Evolutionary conservation across 2,329 filamentous ascomycete genomes (phyloP).

Genomic region (Colletotrichum godetiae): DNA sequence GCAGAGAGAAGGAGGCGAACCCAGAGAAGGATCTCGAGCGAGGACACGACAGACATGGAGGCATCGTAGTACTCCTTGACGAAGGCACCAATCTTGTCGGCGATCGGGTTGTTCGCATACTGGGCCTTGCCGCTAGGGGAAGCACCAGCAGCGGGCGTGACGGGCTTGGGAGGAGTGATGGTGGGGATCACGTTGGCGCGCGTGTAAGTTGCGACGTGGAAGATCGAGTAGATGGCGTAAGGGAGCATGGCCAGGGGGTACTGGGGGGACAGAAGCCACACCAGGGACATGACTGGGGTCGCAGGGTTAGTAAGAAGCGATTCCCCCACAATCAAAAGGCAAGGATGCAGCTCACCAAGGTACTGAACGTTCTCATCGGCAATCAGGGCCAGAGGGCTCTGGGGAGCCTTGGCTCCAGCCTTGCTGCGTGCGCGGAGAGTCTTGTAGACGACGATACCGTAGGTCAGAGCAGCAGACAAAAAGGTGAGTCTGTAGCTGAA

Average conservation of each 20-base stretch:
- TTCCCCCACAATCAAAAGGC: neutral
- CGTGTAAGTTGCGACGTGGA: slow-evolving; percentile 97
- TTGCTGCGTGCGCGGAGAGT: slow-evolving; percentile 88
- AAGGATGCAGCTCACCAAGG: slow-evolving; percentile 73
- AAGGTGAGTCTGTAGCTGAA: slow-evolving; percentile 94
- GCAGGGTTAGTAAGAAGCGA: neutral
- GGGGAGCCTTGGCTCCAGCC: slow-evolving; percentile 72
- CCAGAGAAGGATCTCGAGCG: slow-evolving; percentile 90
- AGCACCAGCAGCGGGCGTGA: slow-evolving; percentile 64
- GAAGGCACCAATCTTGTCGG: slow-evolving; percentile 88
- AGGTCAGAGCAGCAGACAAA: slow-evolving; percentile 87
- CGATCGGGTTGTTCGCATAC: slow-evolving; percentile 67
- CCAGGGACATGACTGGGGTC: slow-evolving; percentile 85
- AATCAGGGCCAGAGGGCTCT: slow-evolving; percentile 73
- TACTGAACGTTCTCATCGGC: slow-evolving; percentile 98
- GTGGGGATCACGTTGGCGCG: slow-evolving; percentile 93
- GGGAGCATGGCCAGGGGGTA: slow-evolving; percentile 91
- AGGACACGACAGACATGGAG: slow-evolving; percentile 93
- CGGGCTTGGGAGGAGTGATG: slow-evolving; percentile 73
- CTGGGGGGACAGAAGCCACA: slow-evolving; percentile 94
- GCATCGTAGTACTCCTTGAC: slow-evolving; percentile 98
- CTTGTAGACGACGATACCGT: slow-evolving; percentile 99
- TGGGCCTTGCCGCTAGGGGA: slow-evolving; percentile 69
- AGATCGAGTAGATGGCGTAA: slow-evolving; percentile 96
- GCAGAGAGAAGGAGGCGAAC: slow-evolving; percentile 83